Evolutionary conservation across 2,329 filamentous ascomycete species (phyloP).

Genomic region (Thermoascus crustaceus): DNA sequence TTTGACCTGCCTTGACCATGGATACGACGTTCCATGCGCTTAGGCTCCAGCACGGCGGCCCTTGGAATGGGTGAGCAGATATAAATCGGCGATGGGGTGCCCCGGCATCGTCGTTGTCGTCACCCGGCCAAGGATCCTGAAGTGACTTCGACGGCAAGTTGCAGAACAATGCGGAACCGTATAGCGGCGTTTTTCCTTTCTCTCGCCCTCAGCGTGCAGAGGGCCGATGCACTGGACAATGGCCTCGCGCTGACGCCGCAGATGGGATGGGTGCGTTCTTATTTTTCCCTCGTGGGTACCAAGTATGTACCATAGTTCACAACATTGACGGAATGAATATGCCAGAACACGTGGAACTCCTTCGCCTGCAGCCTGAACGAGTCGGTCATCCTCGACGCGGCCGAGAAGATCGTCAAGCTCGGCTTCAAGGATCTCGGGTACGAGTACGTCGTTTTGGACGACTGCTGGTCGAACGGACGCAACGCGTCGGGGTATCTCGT

Average conservation of each 20-base stretch:
- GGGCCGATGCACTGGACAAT: constrained; percentile 35
- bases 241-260: constrained; percentile 34
- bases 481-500: constrained; percentile 37
- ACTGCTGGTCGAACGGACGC: constrained; percentile 45
- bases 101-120: too few relatives aligned
- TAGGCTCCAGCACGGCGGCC: too few relatives aligned
- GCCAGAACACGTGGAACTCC: constrained; percentile 32
- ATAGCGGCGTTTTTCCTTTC: too few relatives aligned
- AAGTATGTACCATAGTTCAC: background rate
- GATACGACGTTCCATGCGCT: too few relatives aligned
- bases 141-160: too few relatives aligned
- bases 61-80: too few relatives aligned
- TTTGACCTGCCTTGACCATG: too few relatives aligned
- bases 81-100: too few relatives aligned
- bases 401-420: constrained; percentile 33
- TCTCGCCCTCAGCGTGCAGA: too few relatives aligned
- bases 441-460: constrained; percentile 44
- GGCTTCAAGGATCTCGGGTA: constrained; percentile 41
- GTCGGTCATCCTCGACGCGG: constrained; percentile 36
- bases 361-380: constrained; percentile 40
- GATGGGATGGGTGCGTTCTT: constrained; percentile 32
- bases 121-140: too few relatives aligned
- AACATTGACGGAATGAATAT: background rate
- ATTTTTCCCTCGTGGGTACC: too few relatives aligned
- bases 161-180: too few relatives aligned